These are phyloP conservation scores for Penicillium expansum DNA, from an alignment of 2,329 filamentous ascomycete genomes.

Conservation along the genomic window DNA sequence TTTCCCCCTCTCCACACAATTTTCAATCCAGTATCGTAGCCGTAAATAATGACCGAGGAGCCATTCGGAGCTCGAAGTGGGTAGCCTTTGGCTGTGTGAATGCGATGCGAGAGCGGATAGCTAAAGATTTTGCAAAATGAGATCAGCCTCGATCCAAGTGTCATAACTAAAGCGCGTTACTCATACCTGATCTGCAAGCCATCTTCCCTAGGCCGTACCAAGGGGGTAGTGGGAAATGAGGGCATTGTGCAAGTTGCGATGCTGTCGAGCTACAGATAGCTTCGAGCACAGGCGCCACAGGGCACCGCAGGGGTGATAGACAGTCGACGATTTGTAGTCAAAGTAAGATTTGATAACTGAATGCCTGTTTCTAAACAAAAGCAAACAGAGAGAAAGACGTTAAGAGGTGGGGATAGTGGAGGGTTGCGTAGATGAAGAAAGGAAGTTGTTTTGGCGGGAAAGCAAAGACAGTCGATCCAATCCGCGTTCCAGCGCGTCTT, in stretches of 20 bases:
- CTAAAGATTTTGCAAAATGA: constrained; percentile 36
- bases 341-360: background rate
- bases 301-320: constrained; percentile 12
- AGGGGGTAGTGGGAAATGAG: constrained; percentile 36
- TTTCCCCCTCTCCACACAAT: constrained; percentile 61
- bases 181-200: constrained; percentile 45
- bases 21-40: constrained; percentile 56
- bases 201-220: constrained; percentile 40
- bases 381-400: background rate
- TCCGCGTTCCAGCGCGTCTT: constrained; percentile 33
- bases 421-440: constrained; percentile 17
- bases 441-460: constrained; percentile 28
- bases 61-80: constrained; percentile 59
- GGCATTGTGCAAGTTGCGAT: constrained; percentile 30
- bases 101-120: constrained; percentile 59
- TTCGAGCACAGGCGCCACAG: constrained; percentile 18
- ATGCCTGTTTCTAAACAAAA: background rate
- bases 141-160: constrained; percentile 6
- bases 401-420: constrained; percentile 11
- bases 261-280: constrained; percentile 8
- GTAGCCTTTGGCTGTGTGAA: constrained; percentile 57
- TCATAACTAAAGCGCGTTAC: background rate
- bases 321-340: background rate
- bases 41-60: constrained; percentile 61
- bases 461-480: constrained; percentile 19